These are phyloP conservation scores for Pichia thaimueangensis DNA, from an alignment of 805 yeast species.

Conservation along the genomic window DNA sequence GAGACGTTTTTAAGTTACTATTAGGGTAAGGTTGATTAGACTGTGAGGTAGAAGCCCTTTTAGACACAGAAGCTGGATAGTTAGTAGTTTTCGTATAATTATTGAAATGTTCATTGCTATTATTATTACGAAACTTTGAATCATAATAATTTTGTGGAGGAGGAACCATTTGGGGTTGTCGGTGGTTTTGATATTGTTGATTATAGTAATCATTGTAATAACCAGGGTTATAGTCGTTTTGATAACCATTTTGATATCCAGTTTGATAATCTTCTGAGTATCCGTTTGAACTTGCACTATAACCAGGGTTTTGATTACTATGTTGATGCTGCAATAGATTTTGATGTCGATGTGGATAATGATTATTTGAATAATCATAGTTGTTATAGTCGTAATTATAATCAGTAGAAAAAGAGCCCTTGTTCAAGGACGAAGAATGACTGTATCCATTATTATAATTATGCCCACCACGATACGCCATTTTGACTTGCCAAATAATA, in stretches of 20 bases:
- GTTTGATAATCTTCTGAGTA: neutral
- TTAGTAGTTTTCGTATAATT: too few relatives aligned
- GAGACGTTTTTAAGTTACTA: too few relatives aligned
- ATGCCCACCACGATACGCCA: constrained; percentile 8
- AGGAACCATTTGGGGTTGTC: neutral
- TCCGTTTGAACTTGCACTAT: too few relatives aligned
- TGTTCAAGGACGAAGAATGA: neutral
- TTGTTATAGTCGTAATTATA: neutral
- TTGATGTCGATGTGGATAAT: too few relatives aligned
- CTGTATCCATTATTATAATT: constrained; percentile 1
- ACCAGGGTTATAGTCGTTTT: neutral
- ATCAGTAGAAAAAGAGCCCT: too few relatives aligned
- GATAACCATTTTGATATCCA: neutral
- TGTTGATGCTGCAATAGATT: too few relatives aligned
- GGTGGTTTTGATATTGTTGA: neutral
- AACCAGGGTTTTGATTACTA: too few relatives aligned
- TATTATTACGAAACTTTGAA: neutral
- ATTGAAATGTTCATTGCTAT: too few relatives aligned
- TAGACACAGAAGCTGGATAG: too few relatives aligned
- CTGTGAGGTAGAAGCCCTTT: too few relatives aligned
- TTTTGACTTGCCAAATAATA: neutral
- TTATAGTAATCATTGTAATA: neutral
- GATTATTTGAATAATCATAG: neutral
- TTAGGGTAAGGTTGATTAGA: too few relatives aligned
- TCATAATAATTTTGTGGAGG: too few relatives aligned